Evolutionary conservation across 192 early-diverging fungal species (phyloP).

Genomic region (Haplosporangium gracile): DNA sequence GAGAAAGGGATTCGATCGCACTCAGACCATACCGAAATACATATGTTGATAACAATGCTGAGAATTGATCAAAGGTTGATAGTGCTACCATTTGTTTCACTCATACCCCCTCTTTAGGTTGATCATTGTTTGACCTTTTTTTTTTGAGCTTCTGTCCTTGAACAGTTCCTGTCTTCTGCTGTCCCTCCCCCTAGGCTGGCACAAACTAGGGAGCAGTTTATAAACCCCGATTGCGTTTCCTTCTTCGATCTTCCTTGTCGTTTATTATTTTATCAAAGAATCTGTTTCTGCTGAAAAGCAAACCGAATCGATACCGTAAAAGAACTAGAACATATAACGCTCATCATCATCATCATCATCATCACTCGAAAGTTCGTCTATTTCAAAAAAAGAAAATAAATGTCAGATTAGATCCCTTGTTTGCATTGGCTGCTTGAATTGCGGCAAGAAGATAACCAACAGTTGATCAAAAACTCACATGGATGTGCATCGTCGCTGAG

Average conservation of each 20-base stretch:
- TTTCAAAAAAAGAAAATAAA: not conserved
- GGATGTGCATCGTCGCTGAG: conserved; percentile 50
- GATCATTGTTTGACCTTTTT: too few species aligned
- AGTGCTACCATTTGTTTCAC: too few species aligned
- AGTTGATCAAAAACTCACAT: conserved; percentile 39
- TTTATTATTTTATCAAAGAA: not conserved
- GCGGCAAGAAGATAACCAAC: not conserved
- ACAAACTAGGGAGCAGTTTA: too few species aligned
- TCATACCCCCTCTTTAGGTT: too few species aligned
- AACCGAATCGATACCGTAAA: not conserved
- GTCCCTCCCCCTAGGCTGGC: not conserved
- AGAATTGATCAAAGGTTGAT: too few species aligned
- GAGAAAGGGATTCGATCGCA: not conserved
- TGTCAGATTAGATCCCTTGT: not conserved
- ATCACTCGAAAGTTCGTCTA: conserved; percentile 5
- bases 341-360: conserved; percentile 14
- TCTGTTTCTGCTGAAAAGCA: not conserved
- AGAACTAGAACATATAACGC: conserved; percentile 1
- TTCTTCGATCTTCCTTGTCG: too few species aligned
- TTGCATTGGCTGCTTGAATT: too few species aligned
- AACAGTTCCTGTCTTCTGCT: not conserved
- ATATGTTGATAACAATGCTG: too few species aligned
- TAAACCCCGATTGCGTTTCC: too few species aligned
- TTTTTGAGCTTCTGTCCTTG: too few species aligned
- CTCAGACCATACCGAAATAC: too few species aligned